phyloP scores from a whole-genome alignment of 2,329 filamentous ascomycete genomes.

The Torrubiella hemipterigena region DNA sequence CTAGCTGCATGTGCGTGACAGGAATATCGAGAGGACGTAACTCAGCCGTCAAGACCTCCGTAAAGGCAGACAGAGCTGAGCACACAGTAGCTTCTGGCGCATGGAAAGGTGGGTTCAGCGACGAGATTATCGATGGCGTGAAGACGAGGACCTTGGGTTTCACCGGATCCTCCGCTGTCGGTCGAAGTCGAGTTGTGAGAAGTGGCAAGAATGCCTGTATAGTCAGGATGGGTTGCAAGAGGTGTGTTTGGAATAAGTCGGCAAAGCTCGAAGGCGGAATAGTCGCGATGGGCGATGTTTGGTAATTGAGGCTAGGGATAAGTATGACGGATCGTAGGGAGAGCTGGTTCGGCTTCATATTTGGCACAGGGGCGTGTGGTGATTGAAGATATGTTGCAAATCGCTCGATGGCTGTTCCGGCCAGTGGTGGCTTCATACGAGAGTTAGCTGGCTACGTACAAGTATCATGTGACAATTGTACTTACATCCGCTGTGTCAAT shows the following conservation, averaged over 20 bases:
- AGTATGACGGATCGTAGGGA: conserved; percentile 70
- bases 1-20: conserved; percentile 80
- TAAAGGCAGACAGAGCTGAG: conserved; percentile 77
- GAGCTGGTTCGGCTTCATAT: conserved; percentile 64
- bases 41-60: conserved; percentile 68
- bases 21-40: conserved; percentile 63
- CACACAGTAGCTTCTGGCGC: conserved; percentile 79
- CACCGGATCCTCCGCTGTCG: conserved; percentile 34
- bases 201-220: conserved; percentile 83
- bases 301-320: conserved; percentile 70
- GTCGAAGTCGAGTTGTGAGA: conserved; percentile 49
- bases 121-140: conserved; percentile 70
- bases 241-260: conserved; percentile 82
- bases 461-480: conserved; percentile 7
- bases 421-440: conserved; percentile 48
- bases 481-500: conserved; percentile 73
- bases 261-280: conserved; percentile 75
- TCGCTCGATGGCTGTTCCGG: conserved; percentile 55
- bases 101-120: conserved; percentile 68
- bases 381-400: conserved; percentile 62
- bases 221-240: conserved; percentile 79
- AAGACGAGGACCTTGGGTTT: conserved; percentile 63
- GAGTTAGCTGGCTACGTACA: neutral
- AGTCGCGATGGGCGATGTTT: conserved; percentile 73
- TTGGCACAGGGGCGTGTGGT: conserved; percentile 64